phyloP scores from a whole-genome alignment of 148 eudicot species.

The Cornus controversa region DNA sequence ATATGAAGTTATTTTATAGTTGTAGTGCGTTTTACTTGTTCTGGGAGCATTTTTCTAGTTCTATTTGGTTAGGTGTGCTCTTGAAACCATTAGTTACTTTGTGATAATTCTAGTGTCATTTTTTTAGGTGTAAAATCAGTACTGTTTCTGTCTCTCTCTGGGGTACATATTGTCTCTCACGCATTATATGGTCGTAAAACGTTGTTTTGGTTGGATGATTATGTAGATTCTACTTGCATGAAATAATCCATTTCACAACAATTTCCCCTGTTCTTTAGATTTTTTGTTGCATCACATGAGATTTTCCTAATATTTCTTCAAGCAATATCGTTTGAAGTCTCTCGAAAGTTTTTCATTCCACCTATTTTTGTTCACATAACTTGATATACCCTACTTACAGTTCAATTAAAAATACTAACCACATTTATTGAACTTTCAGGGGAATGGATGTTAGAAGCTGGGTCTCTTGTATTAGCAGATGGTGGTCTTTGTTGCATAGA shows the following conservation, averaged over 20 bases:
- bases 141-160: no score
- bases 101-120: no score
- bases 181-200: neutral
- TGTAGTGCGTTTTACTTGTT: no score
- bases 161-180: neutral
- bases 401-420: slow-evolving; percentile 1
- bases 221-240: neutral
- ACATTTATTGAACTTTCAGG: slow-evolving; percentile 31
- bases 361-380: neutral
- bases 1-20: no score
- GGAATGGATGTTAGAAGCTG: slow-evolving; percentile 99
- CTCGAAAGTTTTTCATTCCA: neutral
- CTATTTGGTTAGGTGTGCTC: no score
- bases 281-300: neutral
- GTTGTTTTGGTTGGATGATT: neutral
- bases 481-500: slow-evolving; percentile 99
- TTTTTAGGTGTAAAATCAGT: no score
- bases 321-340: neutral
- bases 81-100: no score
- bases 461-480: slow-evolving; percentile 95
- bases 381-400: neutral
- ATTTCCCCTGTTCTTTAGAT: neutral
- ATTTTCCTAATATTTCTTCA: neutral
- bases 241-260: neutral
- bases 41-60: no score